Conservation (phyloP, 768 basidiomycete species). For the Inosperma sp. region DNA sequence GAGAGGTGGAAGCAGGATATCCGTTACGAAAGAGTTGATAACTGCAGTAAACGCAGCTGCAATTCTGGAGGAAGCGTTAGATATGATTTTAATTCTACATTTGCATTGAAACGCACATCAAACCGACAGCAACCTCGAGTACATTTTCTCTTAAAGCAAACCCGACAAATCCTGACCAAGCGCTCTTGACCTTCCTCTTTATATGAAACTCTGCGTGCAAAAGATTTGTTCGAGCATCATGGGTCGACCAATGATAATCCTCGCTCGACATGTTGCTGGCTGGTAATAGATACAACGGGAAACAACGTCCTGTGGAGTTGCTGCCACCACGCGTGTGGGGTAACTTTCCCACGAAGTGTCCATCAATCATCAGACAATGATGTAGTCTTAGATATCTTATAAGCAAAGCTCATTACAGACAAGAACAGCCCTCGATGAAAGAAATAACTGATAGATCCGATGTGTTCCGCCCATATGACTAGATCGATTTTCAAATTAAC, state of each 20-base stretch:
- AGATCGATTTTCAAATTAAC: too few species aligned
- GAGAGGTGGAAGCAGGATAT: slow-evolving; percentile 40
- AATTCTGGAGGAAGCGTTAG: slow-evolving; percentile 16
- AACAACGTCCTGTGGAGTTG: not conserved
- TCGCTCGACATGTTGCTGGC: not conserved
- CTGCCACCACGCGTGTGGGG: not conserved
- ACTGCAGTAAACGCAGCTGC: slow-evolving; percentile 39
- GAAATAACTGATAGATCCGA: too few species aligned
- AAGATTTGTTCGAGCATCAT: slow-evolving; percentile 7
- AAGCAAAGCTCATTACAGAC: too few species aligned
- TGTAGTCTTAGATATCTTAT: too few species aligned
- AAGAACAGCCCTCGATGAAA: too few species aligned
- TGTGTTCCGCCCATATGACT: too few species aligned
- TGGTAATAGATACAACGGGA: not conserved
- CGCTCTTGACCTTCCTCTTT: slow-evolving; percentile 19
- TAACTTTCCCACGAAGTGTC: too few species aligned
- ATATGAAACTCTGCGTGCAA: slow-evolving; percentile 20
- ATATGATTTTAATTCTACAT: not conserved
- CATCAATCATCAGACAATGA: too few species aligned
- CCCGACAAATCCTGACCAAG: slow-evolving; percentile 28
- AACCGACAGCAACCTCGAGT: slow-evolving; percentile 43
- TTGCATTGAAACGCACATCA: slow-evolving; percentile 28
- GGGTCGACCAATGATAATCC: not conserved
- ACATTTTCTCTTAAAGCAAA: slow-evolving; percentile 42
- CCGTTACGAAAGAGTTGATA: slow-evolving; percentile 41